Evolutionary conservation across 108 stramenopile species (phyloP).

Genomic region (Nannochloropsis granulata): DNA sequence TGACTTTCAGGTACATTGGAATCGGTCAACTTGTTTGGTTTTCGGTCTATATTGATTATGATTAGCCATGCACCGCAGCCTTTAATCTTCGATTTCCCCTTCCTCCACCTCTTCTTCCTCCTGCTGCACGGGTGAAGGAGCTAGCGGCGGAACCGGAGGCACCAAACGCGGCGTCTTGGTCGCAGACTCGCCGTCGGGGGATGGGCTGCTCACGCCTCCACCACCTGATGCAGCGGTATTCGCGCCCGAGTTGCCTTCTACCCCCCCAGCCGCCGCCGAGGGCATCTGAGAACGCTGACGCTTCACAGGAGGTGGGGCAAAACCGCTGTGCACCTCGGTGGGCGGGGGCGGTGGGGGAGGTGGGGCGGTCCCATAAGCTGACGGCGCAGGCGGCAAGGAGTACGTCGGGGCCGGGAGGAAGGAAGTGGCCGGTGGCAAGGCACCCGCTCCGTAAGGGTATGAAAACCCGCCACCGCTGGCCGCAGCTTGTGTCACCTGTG

Average conservation of each 20-base stretch:
- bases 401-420: background rate
- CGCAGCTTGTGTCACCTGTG: background rate
- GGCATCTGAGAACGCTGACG: background rate
- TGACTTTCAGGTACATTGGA: too few species aligned
- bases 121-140: background rate
- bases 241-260: background rate
- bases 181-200: background rate
- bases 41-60: too few species aligned
- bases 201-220: background rate
- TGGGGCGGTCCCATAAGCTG: background rate
- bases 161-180: background rate
- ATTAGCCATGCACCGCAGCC: background rate
- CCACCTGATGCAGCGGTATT: background rate
- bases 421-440: background rate
- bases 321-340: background rate
- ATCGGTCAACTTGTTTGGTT: background rate
- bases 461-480: background rate
- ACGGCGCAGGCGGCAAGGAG: background rate
- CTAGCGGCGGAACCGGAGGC: background rate
- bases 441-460: background rate
- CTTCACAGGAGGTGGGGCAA: background rate
- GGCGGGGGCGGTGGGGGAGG: background rate
- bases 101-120: background rate
- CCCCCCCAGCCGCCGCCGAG: background rate
- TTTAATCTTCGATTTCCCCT: background rate